phyloP scores from a whole-genome alignment of 805 yeast species.

The Hanseniaspora meyeri region DNA sequence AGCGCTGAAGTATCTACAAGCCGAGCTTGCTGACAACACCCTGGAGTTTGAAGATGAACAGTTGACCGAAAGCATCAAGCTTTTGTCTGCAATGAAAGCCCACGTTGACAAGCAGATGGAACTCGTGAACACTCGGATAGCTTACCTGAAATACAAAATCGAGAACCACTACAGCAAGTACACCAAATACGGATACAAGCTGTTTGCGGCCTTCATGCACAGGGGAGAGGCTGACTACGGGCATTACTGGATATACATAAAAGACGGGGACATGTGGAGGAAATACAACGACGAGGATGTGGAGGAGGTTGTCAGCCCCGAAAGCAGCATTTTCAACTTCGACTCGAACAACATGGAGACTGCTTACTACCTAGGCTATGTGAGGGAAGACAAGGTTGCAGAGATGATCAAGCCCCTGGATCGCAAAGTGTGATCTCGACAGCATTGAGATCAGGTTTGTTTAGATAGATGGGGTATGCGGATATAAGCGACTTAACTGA shows the following conservation, averaged over 20 bases:
- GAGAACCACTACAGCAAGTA: slow-evolving; percentile 45
- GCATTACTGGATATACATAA: slow-evolving; percentile 92
- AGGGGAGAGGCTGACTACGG: slow-evolving; percentile 94
- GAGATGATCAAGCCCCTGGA: slow-evolving; percentile 51
- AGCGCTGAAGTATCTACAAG: slow-evolving; percentile 44
- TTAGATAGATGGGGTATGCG: slow-evolving; percentile 33
- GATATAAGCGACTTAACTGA: slow-evolving; percentile 24
- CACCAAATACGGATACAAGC: slow-evolving; percentile 56
- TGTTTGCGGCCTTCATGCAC: slow-evolving; percentile 88
- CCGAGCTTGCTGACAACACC: slow-evolving; percentile 31
- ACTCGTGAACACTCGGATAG: slow-evolving; percentile 32
- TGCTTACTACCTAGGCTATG: slow-evolving; percentile 83
- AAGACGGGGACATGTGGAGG: slow-evolving; percentile 52
- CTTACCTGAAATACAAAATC: slow-evolving; percentile 37
- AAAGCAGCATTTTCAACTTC: slow-evolving; percentile 54
- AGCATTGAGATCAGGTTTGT: too few relatives aligned
- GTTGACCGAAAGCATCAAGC: slow-evolving; percentile 15
- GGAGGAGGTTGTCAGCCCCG: slow-evolving; percentile 51
- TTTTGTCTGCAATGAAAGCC: slow-evolving; percentile 36
- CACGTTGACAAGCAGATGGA: slow-evolving; percentile 37
- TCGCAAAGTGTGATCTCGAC: slow-evolving; percentile 38
- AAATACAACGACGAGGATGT: slow-evolving; percentile 93
- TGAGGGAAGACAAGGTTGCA: slow-evolving; percentile 45
- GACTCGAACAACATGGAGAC: slow-evolving; percentile 70
- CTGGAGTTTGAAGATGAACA: slow-evolving; percentile 31